phyloP scores from a whole-genome alignment of 768 basidiomycete species.

The Lentinula raphanica region DNA sequence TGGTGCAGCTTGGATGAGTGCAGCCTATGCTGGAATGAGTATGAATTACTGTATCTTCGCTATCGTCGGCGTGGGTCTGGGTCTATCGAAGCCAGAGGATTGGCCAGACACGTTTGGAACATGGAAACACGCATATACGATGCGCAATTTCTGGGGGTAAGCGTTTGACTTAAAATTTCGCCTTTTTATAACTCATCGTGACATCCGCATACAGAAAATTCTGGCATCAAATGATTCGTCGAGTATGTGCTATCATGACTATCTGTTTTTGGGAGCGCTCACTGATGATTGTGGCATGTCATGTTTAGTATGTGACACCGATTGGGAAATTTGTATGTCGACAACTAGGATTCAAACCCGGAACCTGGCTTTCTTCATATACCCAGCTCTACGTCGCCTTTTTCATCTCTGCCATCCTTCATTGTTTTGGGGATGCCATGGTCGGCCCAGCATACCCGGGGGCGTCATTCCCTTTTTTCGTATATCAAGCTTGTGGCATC shows the following conservation, averaged over 20 bases:
- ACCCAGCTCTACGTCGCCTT: constrained; percentile 3
- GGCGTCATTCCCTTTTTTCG: not conserved
- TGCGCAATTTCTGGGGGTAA: not conserved
- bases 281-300: not conserved
- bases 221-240: constrained; percentile 3
- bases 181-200: not conserved
- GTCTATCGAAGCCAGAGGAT: not conserved
- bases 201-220: not conserved
- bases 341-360: not conserved
- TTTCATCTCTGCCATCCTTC: not conserved
- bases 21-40: not conserved
- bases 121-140: not conserved
- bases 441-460: not conserved
- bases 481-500: not conserved
- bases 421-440: not conserved
- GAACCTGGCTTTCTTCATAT: not conserved
- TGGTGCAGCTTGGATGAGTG: not conserved
- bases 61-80: not conserved
- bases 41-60: not conserved
- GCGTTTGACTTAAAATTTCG: not conserved
- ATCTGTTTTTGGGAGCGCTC: too few relatives aligned
- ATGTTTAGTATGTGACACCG: not conserved
- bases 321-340: not conserved
- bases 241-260: too few relatives aligned
- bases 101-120: constrained; percentile 4